Base-by-base conservation (phyloP, 192 early-diverging fungal genomes). In the Backusella liffmaniae region DNA sequence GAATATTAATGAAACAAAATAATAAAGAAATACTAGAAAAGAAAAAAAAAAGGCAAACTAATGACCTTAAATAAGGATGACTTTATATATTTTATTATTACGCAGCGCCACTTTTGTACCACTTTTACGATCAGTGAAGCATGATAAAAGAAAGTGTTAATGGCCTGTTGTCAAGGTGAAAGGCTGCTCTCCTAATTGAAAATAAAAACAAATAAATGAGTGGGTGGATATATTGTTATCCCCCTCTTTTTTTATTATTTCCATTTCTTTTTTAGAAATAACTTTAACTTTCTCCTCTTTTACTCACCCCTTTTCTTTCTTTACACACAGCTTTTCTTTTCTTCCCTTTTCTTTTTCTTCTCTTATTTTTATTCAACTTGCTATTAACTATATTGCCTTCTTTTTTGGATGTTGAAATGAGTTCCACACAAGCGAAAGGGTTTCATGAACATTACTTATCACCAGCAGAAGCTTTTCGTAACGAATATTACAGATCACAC, bases 401-500 rank as follows among this genome's bases (percentile, higher is more conserved):
- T 26, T 62, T 62, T 62, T 62, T 62, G 21, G 26, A 62, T 26
- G 56, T 29, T 9, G 8, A 62, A 62, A 37, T 69, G 37, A 69
- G 67, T 4, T 69, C 67, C 4, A 69, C 67, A 23, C 67, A 69
- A 26, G 21, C 37, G 10, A 37, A 69, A 69, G 35, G 37, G n/a
- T 21, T 62, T 62, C 56, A 62, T 29, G 66, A 67, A 3, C 23
- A 26, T 46, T 29, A 44, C 15, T 44, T 71, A 71, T 49, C 80
- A 51, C 76, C 80, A 10, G 77, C 80, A 32, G 80, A 73, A 42
- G 67, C 80, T 35, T 77, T 81, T 37, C 67, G 80, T 10, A 68
- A 81, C 23, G 67, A 72, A 34, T 81, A 81, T 67, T 81, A 81
- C 41, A 73, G 51, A n/a, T 72, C 67, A 5, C 80, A 81, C 12